Evolutionary conservation across 192 early-diverging fungal genomes (phyloP).

Genomic region (Rhizoclosmatium sp.): DNA sequence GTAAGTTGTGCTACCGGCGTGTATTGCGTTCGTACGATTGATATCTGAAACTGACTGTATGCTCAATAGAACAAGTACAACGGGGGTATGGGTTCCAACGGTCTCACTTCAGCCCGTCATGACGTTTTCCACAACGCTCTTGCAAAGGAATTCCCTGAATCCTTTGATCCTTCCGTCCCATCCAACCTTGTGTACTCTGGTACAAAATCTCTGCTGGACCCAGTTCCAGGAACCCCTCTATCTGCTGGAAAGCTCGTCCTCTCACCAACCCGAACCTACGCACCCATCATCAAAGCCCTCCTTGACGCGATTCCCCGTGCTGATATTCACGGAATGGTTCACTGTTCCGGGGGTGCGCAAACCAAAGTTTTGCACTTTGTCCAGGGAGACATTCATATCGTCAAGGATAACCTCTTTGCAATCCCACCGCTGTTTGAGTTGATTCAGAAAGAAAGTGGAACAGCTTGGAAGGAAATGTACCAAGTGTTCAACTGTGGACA

Average conservation of each 20-base stretch:
- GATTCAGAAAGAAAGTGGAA: slow-evolving; percentile 8
- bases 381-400: background rate
- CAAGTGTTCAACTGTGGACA: background rate
- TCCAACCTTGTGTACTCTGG: background rate
- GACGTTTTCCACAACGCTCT: background rate
- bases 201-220: background rate
- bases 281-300: slow-evolving; percentile 1
- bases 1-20: background rate
- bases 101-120: background rate
- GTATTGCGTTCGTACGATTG: background rate
- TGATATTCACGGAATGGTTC: slow-evolving; percentile 1
- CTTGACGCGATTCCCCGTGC: background rate
- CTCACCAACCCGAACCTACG: background rate
- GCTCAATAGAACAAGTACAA: background rate
- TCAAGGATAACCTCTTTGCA: background rate
- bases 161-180: background rate
- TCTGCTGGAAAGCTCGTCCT: slow-evolving; percentile 3
- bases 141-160: background rate
- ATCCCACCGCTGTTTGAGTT: background rate
- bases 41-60: background rate
- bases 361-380: slow-evolving; percentile 1
- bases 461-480: background rate
- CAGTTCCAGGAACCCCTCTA: background rate
- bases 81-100: background rate
- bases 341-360: background rate